Evolutionary conservation across 352 stramenopile genomes (phyloP), one percentile per base, ranked within the genome.

Genomic region (Phytophthora boehmeriae): DNA sequence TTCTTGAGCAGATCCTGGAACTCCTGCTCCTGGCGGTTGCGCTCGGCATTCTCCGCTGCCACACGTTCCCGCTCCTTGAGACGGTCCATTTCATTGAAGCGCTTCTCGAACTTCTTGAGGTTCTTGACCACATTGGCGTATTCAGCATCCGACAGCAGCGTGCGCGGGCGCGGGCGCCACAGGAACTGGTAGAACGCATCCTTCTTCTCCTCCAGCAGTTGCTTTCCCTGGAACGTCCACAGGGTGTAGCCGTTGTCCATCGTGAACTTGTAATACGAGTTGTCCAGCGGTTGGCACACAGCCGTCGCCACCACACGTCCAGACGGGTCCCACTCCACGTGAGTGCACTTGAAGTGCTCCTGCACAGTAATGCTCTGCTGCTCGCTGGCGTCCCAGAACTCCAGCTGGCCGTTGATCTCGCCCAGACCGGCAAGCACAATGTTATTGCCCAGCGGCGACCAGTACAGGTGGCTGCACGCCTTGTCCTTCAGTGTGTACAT

Each of bases 201-300:
- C 71, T 98, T 99, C 60, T 96, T 97, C 68, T 97, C 85, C 66
- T 98, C 93, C 36, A 88, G 76, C 0, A 99, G 75, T 61, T 97
- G 84, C 68, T 97, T 97, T 20, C 97, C 97, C 80, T 99, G 97
- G 88, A 99, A 99, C 36, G 89, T 97, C 96, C 96, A 98, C 19
- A 99, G 71, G 57, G 95, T 98, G 82, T 97, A 99, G 48, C 97
- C 98, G 64, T 99, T 99, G 86, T 99, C 98, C 92, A 99, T 98
- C 52, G 97, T 92, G 78, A 98, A 98, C 79, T 98, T 98, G 82
- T 98, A 98, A 78, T 95, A 93, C 73, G 84, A 90, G 72, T 93
- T 95, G 62, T 97, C 93, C 39, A 99, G 86, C 10, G 96, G 93
- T 75, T 99, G 97, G 51, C 92, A 98, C 46, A 99, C 97, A 17